phyloP scores from a whole-genome alignment of 805 yeast genomes.

The Schwanniomyces occidentalis region DNA sequence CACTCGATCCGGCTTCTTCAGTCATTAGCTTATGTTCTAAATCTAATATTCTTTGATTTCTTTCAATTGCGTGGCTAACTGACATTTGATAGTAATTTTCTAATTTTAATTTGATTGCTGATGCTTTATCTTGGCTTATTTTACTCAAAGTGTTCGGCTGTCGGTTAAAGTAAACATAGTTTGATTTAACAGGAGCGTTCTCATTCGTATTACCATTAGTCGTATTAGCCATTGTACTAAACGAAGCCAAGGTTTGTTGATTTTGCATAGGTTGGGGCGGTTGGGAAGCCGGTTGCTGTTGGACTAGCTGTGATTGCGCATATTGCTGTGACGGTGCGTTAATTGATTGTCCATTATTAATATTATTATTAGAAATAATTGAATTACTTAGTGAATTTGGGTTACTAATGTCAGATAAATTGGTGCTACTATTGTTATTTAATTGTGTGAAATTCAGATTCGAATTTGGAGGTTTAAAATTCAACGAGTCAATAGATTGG shows the following conservation, averaged over 20 bases:
- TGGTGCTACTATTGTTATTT: constrained; percentile 39
- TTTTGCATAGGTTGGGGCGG: constrained; percentile 1
- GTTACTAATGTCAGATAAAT: constrained; percentile 35
- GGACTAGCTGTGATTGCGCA: constrained; percentile 10
- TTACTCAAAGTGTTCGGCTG: constrained; percentile 80
- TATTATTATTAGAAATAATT: constrained; percentile 5
- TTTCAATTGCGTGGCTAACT: constrained; percentile 89
- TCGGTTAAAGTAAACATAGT: constrained; percentile 73
- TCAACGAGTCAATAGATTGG: constrained; percentile 39
- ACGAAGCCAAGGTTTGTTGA: not conserved
- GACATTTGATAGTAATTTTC: constrained; percentile 86
- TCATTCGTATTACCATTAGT: not conserved
- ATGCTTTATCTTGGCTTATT: constrained; percentile 76
- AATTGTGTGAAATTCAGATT: constrained; percentile 35
- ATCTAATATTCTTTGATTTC: constrained; percentile 88
- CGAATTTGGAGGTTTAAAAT: constrained; percentile 39
- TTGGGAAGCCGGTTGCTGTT: constrained; percentile 9
- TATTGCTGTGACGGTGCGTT: constrained; percentile 7
- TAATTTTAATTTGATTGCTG: constrained; percentile 76
- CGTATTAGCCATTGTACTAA: constrained; percentile 1
- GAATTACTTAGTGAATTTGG: constrained; percentile 21
- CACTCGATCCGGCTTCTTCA: constrained; percentile 67
- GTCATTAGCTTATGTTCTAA: constrained; percentile 69
- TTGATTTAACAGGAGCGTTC: too few species aligned
- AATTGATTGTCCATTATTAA: not conserved